These are phyloP conservation scores for Phytophthora boehmeriae DNA, from an alignment of 352 stramenopile genomes.

Conservation along the genomic window DNA sequence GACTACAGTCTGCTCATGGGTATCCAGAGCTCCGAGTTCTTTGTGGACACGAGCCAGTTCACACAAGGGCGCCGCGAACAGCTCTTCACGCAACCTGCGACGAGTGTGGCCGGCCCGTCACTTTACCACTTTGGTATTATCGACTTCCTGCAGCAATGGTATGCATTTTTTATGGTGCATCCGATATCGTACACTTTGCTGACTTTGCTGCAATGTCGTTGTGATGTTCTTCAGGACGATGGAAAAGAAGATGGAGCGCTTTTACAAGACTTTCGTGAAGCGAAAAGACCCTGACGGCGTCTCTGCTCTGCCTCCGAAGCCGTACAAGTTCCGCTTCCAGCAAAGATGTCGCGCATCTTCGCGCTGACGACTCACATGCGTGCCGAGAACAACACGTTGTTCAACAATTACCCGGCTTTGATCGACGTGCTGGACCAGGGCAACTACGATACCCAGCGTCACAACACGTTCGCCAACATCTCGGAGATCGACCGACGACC, in stretches of 20 bases:
- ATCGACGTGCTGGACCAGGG: conserved; percentile 84
- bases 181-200: conserved; percentile 2
- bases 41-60: conserved; percentile 82
- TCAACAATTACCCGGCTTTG: conserved; percentile 76
- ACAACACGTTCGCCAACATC: conserved; percentile 56
- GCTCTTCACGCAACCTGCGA: conserved; percentile 83
- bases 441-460: conserved; percentile 64
- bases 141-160: conserved; percentile 92
- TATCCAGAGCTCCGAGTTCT: conserved; percentile 90
- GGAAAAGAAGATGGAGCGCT: conserved; percentile 91
- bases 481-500: conserved; percentile 52
- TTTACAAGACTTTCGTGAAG: conserved; percentile 91
- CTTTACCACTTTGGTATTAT: conserved; percentile 94
- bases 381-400: conserved; percentile 64
- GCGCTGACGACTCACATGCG: conserved; percentile 69
- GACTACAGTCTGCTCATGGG: conserved; percentile 93
- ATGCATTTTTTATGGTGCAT: conserved; percentile 19
- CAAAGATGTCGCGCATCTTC: conserved; percentile 92
- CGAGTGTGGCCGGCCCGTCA: conserved; percentile 85
- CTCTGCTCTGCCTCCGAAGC: conserved; percentile 86
- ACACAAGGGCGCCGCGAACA: conserved; percentile 57
- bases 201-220: conserved; percentile 2
- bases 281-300: conserved; percentile 88
- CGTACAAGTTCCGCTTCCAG: conserved; percentile 92
- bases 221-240: conserved; percentile 62